Evolutionary conservation across 306 rosid genomes (phyloP).

Genomic region (Corylus avellana): DNA sequence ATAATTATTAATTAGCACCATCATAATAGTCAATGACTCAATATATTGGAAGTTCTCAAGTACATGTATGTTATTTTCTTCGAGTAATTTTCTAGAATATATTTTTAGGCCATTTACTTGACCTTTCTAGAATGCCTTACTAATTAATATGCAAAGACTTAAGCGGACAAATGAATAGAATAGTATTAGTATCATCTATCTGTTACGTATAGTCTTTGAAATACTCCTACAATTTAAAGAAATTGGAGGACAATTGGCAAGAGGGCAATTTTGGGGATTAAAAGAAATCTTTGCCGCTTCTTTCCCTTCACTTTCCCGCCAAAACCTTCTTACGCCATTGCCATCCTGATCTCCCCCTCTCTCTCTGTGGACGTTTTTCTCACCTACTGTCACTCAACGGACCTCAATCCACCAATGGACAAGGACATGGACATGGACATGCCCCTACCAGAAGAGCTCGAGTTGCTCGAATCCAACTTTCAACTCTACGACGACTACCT

Average conservation of each 20-base stretch:
- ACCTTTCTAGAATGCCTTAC: too few relatives aligned
- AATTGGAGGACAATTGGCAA: not conserved
- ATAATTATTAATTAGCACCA: too few relatives aligned
- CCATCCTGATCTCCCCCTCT: not conserved
- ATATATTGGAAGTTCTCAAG: too few relatives aligned
- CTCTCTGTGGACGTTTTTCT: not conserved
- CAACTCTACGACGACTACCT: slow-evolving; percentile 37
- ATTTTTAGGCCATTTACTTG: too few relatives aligned
- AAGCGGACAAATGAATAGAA: too few relatives aligned
- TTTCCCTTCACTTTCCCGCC: slow-evolving; percentile 20
- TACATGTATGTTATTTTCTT: too few relatives aligned
- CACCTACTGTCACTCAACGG: not conserved
- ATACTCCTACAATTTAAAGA: not conserved
- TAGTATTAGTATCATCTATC: too few relatives aligned
- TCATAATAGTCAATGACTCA: too few relatives aligned
- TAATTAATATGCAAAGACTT: too few relatives aligned
- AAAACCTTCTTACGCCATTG: not conserved
- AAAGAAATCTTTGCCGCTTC: not conserved
- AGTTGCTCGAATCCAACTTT: slow-evolving; percentile 69
- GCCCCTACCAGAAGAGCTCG: slow-evolving; percentile 84
- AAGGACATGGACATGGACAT: slow-evolving; percentile 63
- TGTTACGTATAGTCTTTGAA: too few relatives aligned
- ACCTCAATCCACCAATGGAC: slow-evolving; percentile 21
- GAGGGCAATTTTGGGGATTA: not conserved
- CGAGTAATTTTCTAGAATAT: too few relatives aligned